phyloP scores from a whole-genome alignment of 306 rosid genomes.

The Prunus padus region DNA sequence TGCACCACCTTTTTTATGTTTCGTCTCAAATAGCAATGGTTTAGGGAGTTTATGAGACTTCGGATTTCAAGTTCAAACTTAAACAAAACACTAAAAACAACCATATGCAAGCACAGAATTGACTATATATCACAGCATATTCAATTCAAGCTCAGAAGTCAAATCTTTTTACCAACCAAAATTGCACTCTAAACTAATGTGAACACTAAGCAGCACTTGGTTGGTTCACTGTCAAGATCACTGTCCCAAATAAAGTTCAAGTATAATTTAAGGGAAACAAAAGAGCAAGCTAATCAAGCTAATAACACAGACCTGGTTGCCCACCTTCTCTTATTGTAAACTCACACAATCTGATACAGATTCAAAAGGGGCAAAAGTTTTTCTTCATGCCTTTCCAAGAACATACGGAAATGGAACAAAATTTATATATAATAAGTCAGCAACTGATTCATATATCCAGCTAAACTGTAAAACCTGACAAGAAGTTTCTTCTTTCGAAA shows the following conservation, averaged over 20 bases:
- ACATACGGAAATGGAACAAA: neutral
- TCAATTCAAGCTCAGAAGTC: neutral
- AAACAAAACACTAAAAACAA: too few relatives aligned
- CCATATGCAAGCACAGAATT: neutral
- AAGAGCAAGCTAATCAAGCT: neutral
- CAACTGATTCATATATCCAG: neutral
- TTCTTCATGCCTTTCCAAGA: neutral
- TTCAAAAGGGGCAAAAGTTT: neutral
- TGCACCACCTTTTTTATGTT: too few relatives aligned
- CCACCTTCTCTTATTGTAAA: neutral
- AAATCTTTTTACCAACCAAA: neutral
- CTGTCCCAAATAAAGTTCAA: neutral
- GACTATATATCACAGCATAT: neutral
- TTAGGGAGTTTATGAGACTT: too few relatives aligned
- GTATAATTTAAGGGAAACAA: neutral
- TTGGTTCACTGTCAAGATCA: neutral
- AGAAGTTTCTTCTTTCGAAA: neutral
- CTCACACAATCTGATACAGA: neutral
- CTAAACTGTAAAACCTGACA: neutral
- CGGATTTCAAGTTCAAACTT: too few relatives aligned
- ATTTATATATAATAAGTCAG: neutral
- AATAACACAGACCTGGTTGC: neutral
- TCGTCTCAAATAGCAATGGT: too few relatives aligned
- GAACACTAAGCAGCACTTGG: neutral
- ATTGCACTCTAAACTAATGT: neutral